Conservation (phyloP, 2,329 filamentous ascomycete genomes). For the Aspergillus thermomutatus region DNA sequence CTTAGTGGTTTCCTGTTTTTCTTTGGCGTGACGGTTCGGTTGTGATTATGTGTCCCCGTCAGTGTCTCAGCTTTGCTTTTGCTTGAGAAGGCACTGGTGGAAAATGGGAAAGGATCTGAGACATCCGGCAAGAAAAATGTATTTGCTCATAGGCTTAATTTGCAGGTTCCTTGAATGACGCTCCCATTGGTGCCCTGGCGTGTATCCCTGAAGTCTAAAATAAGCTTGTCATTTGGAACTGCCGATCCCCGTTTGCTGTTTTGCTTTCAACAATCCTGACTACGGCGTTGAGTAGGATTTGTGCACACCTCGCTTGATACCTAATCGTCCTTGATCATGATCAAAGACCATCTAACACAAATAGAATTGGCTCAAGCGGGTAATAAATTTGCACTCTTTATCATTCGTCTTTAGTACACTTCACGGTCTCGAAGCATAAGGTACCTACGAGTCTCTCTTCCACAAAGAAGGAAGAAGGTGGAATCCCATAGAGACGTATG, state of each 20-base stretch:
- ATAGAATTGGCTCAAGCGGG: not conserved
- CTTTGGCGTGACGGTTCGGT: constrained; percentile 36
- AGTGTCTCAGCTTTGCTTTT: constrained; percentile 14
- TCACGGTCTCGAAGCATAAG: not conserved
- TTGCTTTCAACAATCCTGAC: not conserved
- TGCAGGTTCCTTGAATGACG: not conserved
- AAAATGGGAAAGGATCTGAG: constrained; percentile 24
- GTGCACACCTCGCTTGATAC: not conserved
- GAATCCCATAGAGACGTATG: not conserved
- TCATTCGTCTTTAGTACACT: no score
- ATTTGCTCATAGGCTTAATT: constrained; percentile 1
- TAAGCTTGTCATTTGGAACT: not conserved
- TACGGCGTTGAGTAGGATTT: not conserved
- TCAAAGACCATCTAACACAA: not conserved
- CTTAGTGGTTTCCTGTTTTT: constrained; percentile 18
- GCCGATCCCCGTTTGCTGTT: not conserved
- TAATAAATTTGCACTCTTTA: not conserved
- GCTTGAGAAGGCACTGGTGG: constrained; percentile 11
- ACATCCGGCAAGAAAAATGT: constrained; percentile 8
- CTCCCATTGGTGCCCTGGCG: not conserved
- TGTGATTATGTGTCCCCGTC: constrained; percentile 23
- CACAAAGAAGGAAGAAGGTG: not conserved
- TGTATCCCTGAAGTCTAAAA: not conserved
- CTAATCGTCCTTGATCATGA: not conserved
- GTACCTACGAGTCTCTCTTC: not conserved